A percentile compares a stretch with the other conserved stretches of the same genome.
Conservation (phyloP, 2,329 filamentous ascomycete species). For the Beauveria australis region DNA sequence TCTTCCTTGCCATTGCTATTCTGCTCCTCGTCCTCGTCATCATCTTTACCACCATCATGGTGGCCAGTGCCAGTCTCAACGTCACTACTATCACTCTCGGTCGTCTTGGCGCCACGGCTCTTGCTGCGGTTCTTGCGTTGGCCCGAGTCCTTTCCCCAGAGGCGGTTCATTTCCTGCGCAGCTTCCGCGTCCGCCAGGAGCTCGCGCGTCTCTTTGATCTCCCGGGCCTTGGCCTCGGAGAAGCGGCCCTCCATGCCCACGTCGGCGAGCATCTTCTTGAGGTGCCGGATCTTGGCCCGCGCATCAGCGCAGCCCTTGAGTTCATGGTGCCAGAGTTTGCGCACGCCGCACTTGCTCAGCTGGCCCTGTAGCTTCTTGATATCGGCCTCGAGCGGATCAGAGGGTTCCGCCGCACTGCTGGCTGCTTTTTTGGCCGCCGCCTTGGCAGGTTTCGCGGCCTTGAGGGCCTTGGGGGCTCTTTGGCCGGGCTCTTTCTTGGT, state of each 20-base stretch:
- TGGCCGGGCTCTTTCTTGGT: constrained; percentile 22
- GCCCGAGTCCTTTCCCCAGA: constrained; percentile 57
- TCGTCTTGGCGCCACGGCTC: constrained; percentile 20
- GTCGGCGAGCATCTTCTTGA: constrained; percentile 70
- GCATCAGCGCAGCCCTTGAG: constrained; percentile 66
- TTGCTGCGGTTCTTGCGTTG: constrained; percentile 34
- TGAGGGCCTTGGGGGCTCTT: constrained; percentile 14
- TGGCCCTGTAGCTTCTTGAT: constrained; percentile 84
- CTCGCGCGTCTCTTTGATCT: constrained; percentile 83
- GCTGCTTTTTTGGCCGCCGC: constrained; percentile 34
- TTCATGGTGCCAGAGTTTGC: constrained; percentile 85
- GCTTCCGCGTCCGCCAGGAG: constrained; percentile 75
- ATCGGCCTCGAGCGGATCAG: constrained; percentile 62
- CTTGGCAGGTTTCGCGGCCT: constrained; percentile 21
- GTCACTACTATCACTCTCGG: constrained; percentile 24
- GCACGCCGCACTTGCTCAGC: constrained; percentile 81
- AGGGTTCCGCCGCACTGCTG: constrained; percentile 23
- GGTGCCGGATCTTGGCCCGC: constrained; percentile 73
- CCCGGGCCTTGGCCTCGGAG: constrained; percentile 71
- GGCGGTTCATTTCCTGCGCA: constrained; percentile 70
- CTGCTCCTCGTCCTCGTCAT: constrained; percentile 18
- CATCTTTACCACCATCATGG: constrained; percentile 23
- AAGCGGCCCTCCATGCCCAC: constrained; percentile 84
- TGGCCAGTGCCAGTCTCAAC: constrained; percentile 18
- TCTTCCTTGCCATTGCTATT: constrained; percentile 21